These are phyloP conservation scores for Eimeria necatrix DNA, from an alignment of 169 alveolate species.

Conservation along the genomic window DNA sequence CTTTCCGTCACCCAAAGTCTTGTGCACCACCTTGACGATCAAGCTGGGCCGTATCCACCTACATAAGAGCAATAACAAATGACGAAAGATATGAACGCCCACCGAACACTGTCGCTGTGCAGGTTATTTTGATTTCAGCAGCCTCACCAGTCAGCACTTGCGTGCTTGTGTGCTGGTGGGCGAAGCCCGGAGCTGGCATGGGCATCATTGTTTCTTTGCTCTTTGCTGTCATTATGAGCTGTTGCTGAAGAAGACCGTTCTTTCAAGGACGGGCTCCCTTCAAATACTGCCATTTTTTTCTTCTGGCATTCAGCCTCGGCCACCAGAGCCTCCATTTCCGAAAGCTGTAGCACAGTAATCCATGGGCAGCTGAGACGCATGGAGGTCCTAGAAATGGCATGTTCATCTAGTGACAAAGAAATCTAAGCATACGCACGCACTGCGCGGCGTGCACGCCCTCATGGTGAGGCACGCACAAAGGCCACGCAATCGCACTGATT, in stretches of 20 bases:
- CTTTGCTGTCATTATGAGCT: background rate
- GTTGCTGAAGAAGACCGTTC: background rate
- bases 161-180: constrained; percentile 60
- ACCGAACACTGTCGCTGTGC: background rate
- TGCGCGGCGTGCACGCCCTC: background rate
- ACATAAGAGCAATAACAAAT: background rate
- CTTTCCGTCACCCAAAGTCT: constrained; percentile 74
- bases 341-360: constrained; percentile 24
- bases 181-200: constrained; percentile 6
- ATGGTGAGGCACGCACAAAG: background rate
- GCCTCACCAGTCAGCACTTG: constrained; percentile 72
- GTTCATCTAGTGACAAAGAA: too few species aligned
- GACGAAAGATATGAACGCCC: background rate
- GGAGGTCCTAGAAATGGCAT: background rate
- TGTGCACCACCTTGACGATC: constrained; percentile 75
- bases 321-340: constrained; percentile 69
- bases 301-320: constrained; percentile 39
- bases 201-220: background rate
- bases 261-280: background rate
- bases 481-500: background rate
- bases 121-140: background rate
- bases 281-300: constrained; percentile 31
- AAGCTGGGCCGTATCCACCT: constrained; percentile 77
- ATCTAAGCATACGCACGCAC: background rate
- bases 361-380: background rate